Percentiles rank a stretch among this genome's conserved stretches.
Evolutionary conservation across 129 eudicot genomes (phyloP).

Genomic region (Pittosporum tobira): DNA sequence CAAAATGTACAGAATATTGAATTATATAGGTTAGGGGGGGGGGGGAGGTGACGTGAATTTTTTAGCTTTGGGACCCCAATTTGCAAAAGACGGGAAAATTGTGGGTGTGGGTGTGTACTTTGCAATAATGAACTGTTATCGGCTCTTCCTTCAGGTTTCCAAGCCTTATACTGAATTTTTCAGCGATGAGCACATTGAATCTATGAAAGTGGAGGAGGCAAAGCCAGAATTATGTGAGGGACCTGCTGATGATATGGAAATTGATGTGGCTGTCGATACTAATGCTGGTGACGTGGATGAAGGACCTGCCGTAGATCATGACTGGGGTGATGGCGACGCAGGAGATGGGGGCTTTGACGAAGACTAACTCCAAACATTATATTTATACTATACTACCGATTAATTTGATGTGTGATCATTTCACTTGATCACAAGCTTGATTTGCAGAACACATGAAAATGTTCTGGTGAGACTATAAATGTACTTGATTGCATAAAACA

Average conservation of each 20-base stretch:
- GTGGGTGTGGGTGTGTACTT: no score
- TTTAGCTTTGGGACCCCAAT: no score
- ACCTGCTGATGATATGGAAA: slow-evolving; percentile 42
- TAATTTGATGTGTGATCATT: background rate
- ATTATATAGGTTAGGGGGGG: no score
- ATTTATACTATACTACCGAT: background rate
- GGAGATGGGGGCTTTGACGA: slow-evolving; percentile 55
- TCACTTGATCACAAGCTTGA: background rate
- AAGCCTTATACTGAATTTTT: slow-evolving; percentile 61
- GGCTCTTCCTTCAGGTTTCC: slow-evolving; percentile 41
- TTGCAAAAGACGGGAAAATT: no score
- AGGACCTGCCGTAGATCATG: slow-evolving; percentile 32
- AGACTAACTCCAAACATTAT: slow-evolving; percentile 11
- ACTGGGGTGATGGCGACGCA: slow-evolving; percentile 57
- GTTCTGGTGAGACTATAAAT: no score
- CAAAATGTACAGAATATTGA: no score
- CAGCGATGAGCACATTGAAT: slow-evolving; percentile 34
- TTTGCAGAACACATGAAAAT: background rate
- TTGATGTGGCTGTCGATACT: slow-evolving; percentile 23
- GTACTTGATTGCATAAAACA: no score
- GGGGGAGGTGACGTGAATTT: no score
- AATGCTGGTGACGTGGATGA: slow-evolving; percentile 25
- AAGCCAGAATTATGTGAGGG: slow-evolving; percentile 15
- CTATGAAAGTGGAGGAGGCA: slow-evolving; percentile 34
- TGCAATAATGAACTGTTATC: no score